Percentiles rank a stretch among this genome's conserved stretches.
These are phyloP conservation scores for Penicillium crustosum DNA, from an alignment of 2,329 filamentous ascomycete species.

Conservation along the genomic window DNA sequence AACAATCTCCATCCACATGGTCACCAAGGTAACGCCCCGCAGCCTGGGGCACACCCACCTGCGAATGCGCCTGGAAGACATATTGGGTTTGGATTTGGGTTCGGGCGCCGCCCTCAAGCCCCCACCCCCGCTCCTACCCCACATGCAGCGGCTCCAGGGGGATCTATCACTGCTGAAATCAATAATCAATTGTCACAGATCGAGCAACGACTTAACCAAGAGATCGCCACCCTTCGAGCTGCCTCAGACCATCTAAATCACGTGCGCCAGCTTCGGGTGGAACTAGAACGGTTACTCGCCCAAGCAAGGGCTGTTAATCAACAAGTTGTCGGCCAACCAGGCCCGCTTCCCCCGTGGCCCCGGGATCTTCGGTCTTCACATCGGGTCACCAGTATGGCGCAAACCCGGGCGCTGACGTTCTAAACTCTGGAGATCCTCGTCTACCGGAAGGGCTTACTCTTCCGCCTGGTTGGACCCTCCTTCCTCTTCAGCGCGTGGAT, in stretches of 20 bases:
- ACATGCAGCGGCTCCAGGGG: constrained; percentile 8
- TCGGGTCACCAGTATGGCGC: constrained; percentile 33
- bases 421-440: constrained; percentile 46
- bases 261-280: constrained; percentile 66
- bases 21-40: constrained; percentile 50
- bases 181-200: constrained; percentile 63
- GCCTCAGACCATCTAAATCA: constrained; percentile 67
- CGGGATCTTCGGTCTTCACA: constrained; percentile 22
- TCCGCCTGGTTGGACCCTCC: constrained; percentile 50
- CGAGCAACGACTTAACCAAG: constrained; percentile 67
- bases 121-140: constrained; percentile 16
- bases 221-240: constrained; percentile 62
- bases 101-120: constrained; percentile 34
- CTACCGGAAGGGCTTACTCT: constrained; percentile 53
- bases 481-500: constrained; percentile 30
- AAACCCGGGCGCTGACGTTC: constrained; percentile 29
- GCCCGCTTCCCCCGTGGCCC: constrained; percentile 9
- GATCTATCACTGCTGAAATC: constrained; percentile 42
- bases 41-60: constrained; percentile 33
- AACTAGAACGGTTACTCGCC: constrained; percentile 65
- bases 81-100: constrained; percentile 45
- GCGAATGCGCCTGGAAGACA: constrained; percentile 40
- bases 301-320: constrained; percentile 43
- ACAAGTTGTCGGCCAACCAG: constrained; percentile 17
- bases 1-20: constrained; percentile 67